A percentile compares a stretch with the other conserved stretches of the same genome.
These are phyloP conservation scores for Boletus pseudopeckii DNA, from an alignment of 768 basidiomycete genomes.

Conservation along the genomic window DNA sequence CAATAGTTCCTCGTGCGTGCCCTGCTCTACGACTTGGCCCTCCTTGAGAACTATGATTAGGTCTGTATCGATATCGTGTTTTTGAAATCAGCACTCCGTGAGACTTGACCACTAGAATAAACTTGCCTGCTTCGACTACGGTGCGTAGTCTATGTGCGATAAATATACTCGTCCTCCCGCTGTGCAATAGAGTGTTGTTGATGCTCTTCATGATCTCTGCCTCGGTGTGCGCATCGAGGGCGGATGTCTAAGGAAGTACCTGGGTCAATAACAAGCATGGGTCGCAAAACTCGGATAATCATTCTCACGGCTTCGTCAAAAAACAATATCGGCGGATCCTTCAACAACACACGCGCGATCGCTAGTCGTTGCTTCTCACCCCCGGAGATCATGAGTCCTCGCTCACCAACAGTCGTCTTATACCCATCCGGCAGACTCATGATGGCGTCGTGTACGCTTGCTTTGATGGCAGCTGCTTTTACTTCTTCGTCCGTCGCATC, in stretches of 20 bases:
- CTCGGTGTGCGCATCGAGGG: conserved; percentile 93
- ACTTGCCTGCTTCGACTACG: conserved; percentile 81
- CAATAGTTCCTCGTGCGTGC: conserved; percentile 87
- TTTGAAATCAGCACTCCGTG: neutral
- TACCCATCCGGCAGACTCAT: conserved; percentile 82
- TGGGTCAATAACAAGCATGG: conserved; percentile 1
- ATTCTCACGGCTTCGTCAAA: conserved; percentile 93
- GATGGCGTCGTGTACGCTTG: conserved; percentile 83
- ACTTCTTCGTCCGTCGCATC: conserved; percentile 91
- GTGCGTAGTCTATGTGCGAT: conserved; percentile 93
- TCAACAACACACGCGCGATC: conserved; percentile 86
- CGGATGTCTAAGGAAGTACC: conserved; percentile 69
- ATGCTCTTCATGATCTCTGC: conserved; percentile 94
- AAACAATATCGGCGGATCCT: conserved; percentile 94
- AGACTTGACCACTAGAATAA: neutral
- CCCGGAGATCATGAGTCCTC: conserved; percentile 97
- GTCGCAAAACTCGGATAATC: neutral
- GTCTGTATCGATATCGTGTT: conserved; percentile 43
- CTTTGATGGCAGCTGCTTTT: conserved; percentile 74
- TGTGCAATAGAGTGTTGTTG: conserved; percentile 70
- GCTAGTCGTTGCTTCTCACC: conserved; percentile 98
- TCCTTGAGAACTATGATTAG: conserved; percentile 91
- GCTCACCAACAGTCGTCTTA: conserved; percentile 87
- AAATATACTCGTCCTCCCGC: conserved; percentile 89
- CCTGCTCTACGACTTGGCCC: conserved; percentile 89